Percentiles rank a stretch among this genome's conserved stretches.
These are phyloP conservation scores for Elsinoe fawcettii DNA, from an alignment of 2,329 filamentous ascomycete genomes.

Conservation along the genomic window DNA sequence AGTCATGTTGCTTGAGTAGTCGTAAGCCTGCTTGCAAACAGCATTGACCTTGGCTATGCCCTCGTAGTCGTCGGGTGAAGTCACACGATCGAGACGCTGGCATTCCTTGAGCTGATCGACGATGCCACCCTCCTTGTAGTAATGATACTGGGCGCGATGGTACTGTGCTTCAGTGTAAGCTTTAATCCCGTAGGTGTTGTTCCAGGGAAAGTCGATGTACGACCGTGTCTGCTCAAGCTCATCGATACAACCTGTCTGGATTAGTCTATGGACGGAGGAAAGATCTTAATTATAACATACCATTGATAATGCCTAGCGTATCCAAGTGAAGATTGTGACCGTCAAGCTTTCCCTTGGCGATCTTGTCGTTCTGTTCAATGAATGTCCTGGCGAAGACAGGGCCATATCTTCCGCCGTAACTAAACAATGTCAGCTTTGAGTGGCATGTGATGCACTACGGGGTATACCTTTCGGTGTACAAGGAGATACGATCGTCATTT, in stretches of 20 bases:
- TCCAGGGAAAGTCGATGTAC: constrained; percentile 36
- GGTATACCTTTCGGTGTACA: constrained; percentile 60
- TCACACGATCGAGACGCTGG: constrained; percentile 38
- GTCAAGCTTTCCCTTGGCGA: constrained; percentile 40
- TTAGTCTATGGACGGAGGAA: too few relatives aligned
- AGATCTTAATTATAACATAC: too few relatives aligned
- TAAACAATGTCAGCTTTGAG: background rate
- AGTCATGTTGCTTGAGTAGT: constrained; percentile 40
- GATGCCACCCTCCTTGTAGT: constrained; percentile 44
- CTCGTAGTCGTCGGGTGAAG: constrained; percentile 45
- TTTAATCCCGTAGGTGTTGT: constrained; percentile 53
- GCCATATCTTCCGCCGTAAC: constrained; percentile 50
- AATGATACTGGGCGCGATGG: constrained; percentile 36
- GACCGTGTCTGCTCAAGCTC: constrained; percentile 40
- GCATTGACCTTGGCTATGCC: constrained; percentile 29
- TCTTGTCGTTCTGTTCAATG: constrained; percentile 49
- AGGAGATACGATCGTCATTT: constrained; percentile 47
- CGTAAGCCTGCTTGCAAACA: constrained; percentile 23
- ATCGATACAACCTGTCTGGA: constrained; percentile 53
- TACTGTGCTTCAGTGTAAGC: constrained; percentile 43
- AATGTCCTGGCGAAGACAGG: constrained; percentile 52
- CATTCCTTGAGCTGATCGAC: constrained; percentile 48
- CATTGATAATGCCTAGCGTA: constrained; percentile 48
- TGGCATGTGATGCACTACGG: too few relatives aligned
- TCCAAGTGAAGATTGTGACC: constrained; percentile 40